phyloP scores from a whole-genome alignment of 768 basidiomycete species.

The Pisolithus orientalis region DNA sequence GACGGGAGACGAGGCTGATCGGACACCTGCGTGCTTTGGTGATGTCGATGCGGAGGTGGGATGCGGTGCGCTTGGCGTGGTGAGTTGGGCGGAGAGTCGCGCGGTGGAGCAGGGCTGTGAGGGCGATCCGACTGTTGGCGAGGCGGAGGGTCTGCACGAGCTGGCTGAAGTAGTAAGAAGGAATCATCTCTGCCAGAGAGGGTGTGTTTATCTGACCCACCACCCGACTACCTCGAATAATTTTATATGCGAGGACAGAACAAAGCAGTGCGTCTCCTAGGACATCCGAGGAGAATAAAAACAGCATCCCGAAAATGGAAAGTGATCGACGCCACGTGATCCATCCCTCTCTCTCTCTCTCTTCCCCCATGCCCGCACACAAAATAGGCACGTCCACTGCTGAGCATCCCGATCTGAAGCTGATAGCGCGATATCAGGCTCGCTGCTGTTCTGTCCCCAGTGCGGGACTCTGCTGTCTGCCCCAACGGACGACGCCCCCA shows the following conservation, averaged over 20 bases:
- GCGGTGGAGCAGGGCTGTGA: conserved; percentile 35
- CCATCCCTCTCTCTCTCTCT: neutral
- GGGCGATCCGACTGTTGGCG: conserved; percentile 37
- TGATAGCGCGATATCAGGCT: conserved; percentile 46
- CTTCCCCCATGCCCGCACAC: conserved; percentile 29
- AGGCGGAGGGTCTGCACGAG: conserved; percentile 35
- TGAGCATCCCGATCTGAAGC: neutral
- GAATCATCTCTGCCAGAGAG: neutral
- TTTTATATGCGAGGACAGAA: too few species aligned
- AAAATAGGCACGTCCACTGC: conserved; percentile 38
- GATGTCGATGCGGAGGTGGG: conserved; percentile 37
- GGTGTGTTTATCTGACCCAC: neutral
- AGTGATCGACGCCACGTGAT: neutral
- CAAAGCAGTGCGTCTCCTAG: too few species aligned
- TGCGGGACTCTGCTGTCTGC: conserved; percentile 87
- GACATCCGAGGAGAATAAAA: neutral
- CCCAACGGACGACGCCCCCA: conserved; percentile 66
- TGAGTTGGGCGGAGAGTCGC: conserved; percentile 29
- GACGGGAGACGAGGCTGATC: conserved; percentile 31
- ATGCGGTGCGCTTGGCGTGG: conserved; percentile 46
- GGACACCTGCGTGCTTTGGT: conserved; percentile 36
- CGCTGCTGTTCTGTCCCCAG: conserved; percentile 87
- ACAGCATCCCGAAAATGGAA: neutral
- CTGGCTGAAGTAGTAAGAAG: conserved; percentile 24
- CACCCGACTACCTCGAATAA: neutral